Conservation (phyloP, 2,329 filamentous ascomycete species). For the Claviceps sorghi region DNA sequence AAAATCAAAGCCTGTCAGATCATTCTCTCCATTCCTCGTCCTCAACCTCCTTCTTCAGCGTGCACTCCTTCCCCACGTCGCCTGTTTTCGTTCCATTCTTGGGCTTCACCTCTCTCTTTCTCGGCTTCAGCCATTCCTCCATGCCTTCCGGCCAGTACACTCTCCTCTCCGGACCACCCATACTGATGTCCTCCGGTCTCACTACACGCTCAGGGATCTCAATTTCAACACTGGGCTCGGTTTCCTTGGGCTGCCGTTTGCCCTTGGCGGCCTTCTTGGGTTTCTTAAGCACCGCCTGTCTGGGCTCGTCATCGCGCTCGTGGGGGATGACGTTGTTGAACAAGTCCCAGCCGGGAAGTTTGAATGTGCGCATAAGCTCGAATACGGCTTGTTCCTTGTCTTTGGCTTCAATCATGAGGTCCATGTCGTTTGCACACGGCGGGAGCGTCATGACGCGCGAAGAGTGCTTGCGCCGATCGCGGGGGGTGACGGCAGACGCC, state of each 20-base stretch:
- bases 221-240: conserved; percentile 22
- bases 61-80: conserved; percentile 8
- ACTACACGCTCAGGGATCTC: conserved; percentile 31
- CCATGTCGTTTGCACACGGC: conserved; percentile 70
- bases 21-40: neutral
- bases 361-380: conserved; percentile 79
- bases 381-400: conserved; percentile 97
- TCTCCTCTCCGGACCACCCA: conserved; percentile 69
- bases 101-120: conserved; percentile 52
- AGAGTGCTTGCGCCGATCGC: conserved; percentile 73
- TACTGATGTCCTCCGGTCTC: conserved; percentile 56
- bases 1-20: neutral
- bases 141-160: conserved; percentile 86
- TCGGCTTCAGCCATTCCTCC: conserved; percentile 78
- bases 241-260: conserved; percentile 22
- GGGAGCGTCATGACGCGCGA: conserved; percentile 66
- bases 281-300: conserved; percentile 26
- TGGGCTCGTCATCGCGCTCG: conserved; percentile 58
- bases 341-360: conserved; percentile 61
- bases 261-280: conserved; percentile 25
- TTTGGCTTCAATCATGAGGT: conserved; percentile 98
- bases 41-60: neutral
- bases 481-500: conserved; percentile 50
- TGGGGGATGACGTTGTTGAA: conserved; percentile 69
- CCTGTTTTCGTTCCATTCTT: conserved; percentile 18